A percentile compares a stretch with the other conserved stretches of the same genome.
Conservation (phyloP, 2,329 filamentous ascomycete genomes). For the Beauveria brongniartii region DNA sequence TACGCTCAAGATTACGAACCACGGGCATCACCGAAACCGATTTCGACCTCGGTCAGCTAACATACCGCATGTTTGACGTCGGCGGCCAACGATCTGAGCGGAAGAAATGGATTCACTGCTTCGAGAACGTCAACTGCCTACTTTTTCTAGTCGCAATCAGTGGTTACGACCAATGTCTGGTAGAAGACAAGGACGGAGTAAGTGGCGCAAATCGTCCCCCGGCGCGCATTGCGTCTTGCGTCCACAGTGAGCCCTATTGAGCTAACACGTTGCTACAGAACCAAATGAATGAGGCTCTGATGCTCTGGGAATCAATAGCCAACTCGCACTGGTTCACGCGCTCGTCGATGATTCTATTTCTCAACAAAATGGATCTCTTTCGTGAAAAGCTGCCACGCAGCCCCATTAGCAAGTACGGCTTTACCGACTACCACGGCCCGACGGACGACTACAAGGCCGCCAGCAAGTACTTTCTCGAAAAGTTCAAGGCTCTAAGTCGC, state of each 20-base stretch:
- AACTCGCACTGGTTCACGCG: slow-evolving; percentile 83
- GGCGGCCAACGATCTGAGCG: slow-evolving; percentile 87
- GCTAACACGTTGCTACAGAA: slow-evolving; percentile 45
- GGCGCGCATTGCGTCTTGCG: background rate
- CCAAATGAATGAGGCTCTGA: slow-evolving; percentile 84
- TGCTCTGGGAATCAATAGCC: slow-evolving; percentile 79
- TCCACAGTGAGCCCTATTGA: background rate
- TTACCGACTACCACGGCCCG: slow-evolving; percentile 70
- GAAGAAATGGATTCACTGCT: slow-evolving; percentile 97
- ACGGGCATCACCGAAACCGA: slow-evolving; percentile 94
- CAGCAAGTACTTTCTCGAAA: slow-evolving; percentile 74
- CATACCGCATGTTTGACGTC: slow-evolving; percentile 95
- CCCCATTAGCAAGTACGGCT: slow-evolving; percentile 64
- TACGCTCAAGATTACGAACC: slow-evolving; percentile 81
- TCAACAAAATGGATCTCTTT: slow-evolving; percentile 86
- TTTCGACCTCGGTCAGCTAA: slow-evolving; percentile 85
- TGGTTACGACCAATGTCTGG: slow-evolving; percentile 91
- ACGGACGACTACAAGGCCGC: slow-evolving; percentile 64
- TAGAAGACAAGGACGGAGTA: slow-evolving; percentile 94
- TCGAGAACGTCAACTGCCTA: slow-evolving; percentile 87
- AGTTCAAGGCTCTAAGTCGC: slow-evolving; percentile 69
- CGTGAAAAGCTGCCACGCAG: slow-evolving; percentile 64
- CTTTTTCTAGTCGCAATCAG: slow-evolving; percentile 93
- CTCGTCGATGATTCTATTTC: slow-evolving; percentile 73
- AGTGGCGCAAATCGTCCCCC: slow-evolving; percentile 28